Percentiles rank a stretch among this genome's conserved stretches.
Evolutionary conservation across 1,284 basidiomycete species (phyloP).

Genomic region (Marasmius fiardii): DNA sequence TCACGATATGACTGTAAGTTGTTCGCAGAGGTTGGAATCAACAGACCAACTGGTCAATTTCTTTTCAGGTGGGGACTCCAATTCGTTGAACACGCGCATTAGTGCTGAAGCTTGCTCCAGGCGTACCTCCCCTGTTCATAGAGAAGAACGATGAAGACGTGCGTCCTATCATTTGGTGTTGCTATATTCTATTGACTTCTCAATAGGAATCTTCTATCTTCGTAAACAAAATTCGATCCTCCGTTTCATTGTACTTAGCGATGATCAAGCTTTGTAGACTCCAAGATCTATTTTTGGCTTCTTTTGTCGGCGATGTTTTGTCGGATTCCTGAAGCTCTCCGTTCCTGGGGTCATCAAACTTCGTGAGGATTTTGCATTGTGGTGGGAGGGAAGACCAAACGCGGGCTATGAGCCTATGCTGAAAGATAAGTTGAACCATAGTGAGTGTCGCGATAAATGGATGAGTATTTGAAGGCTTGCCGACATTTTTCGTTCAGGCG

Average conservation of each 20-base stretch:
- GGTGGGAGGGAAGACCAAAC: constrained; percentile 46
- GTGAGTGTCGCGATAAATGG: constrained; percentile 25
- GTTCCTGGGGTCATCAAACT: constrained; percentile 63
- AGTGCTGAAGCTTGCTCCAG: constrained; percentile 24
- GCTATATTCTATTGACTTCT: not conserved
- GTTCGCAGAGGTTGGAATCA: constrained; percentile 46
- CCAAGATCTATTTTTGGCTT: constrained; percentile 78
- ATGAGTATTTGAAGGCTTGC: not conserved
- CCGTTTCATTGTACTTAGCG: not conserved
- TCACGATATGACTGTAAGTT: constrained; percentile 19
- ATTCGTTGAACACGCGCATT: constrained; percentile 3
- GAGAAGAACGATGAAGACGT: constrained; percentile 51
- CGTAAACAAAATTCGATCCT: constrained; percentile 22
- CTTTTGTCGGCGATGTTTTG: constrained; percentile 70
- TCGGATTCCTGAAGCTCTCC: constrained; percentile 72
- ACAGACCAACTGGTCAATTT: constrained; percentile 61
- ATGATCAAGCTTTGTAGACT: constrained; percentile 31
- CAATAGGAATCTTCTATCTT: constrained; percentile 36
- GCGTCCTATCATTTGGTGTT: constrained; percentile 13
- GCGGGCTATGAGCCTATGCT: constrained; percentile 46
- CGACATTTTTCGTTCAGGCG: constrained; percentile 25
- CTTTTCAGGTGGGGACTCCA: constrained; percentile 44
- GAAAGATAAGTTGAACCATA: constrained; percentile 56
- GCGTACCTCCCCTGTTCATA: constrained; percentile 48
- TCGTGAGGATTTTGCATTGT: constrained; percentile 59